Evolutionary conservation across 1,284 basidiomycete genomes (phyloP), one percentile per base, ranked within the genome.

Genomic region (Mixia osmundae): DNA sequence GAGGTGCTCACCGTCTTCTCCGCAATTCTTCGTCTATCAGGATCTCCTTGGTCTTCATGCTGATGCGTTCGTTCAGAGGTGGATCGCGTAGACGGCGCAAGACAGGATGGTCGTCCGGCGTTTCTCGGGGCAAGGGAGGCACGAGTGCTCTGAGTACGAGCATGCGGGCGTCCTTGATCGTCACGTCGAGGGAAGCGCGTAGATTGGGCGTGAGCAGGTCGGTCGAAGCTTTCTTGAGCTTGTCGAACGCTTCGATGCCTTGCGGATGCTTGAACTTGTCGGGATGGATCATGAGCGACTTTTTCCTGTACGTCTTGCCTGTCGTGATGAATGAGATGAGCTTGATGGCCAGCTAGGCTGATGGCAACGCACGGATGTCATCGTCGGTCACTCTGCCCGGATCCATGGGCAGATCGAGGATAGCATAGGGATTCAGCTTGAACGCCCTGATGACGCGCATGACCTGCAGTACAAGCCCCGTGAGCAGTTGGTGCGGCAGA

Each of bases 381-480:
- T 57, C 50, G 30, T 63, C 63, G 21, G 61, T 57, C 2, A 42
- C n/a, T 6, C 10, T 15, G 14, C 8, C 10, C 4, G 58, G 58
- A 31, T 56, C 51, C 4, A 58, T 51, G 14, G 60, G 56, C 12
- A 65, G 53, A 40, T 65, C 63, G 27, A 67, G 59, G 20, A 66
- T 57, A 39, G 66, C 64, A 51, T 65, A 67, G 5, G 65, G 64
- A 43, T 67, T 67, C 35, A 66, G 49, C 41, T 63, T 63, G 58
- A 67, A 67, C 1, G 63, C 57, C 23, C 49, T 52, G 28, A 66
- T 50, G 18, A 67, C 54, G 15, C 65, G 54, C 36, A 62, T 54
- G 24, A 65, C 62, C 57, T 66, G 53, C 9, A n/a, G 8, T 36
- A 2, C 3, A 31, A 16, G 9, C 18, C 18, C n/a, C n/a, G n/a